These are phyloP conservation scores for Anethum foeniculum DNA, from an alignment of 140 eudicot species.

Conservation along the genomic window DNA sequence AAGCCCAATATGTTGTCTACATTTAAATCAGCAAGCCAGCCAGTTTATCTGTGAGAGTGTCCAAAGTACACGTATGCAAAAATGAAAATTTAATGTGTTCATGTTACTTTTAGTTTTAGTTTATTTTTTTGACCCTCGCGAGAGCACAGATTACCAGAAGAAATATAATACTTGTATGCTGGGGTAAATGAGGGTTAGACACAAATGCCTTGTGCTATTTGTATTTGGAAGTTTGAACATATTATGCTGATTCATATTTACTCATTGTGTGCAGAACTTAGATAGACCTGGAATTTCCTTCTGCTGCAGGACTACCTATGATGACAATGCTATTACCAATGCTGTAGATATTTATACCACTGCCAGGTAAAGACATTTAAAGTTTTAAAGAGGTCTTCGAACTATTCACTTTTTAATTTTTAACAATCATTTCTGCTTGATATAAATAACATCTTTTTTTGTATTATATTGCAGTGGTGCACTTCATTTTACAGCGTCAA, in stretches of 20 bases:
- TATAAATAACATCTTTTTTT: not conserved
- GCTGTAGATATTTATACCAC: conserved; percentile 72
- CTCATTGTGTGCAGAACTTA: conserved; percentile 49
- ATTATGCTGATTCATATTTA: not conserved
- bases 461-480: conserved; percentile 62
- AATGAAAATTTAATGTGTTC: not conserved
- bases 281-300: conserved; percentile 73
- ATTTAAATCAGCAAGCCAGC: not conserved
- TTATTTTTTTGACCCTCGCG: not conserved
- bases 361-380: conserved; percentile 34
- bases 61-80: not conserved
- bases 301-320: conserved; percentile 74
- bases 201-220: not conserved
- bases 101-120: not conserved
- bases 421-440: not conserved
- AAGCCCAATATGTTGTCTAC: not conserved
- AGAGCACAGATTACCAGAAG: not conserved
- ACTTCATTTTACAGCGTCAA: conserved; percentile 73
- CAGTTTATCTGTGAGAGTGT: not conserved
- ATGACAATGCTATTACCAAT: conserved; percentile 81
- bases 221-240: not conserved
- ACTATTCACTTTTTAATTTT: not conserved
- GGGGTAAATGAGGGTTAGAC: not conserved
- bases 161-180: not conserved
- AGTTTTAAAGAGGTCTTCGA: not conserved